Conservation (phyloP, 257 asterid species). For the Forsythia viridissima region DNA sequence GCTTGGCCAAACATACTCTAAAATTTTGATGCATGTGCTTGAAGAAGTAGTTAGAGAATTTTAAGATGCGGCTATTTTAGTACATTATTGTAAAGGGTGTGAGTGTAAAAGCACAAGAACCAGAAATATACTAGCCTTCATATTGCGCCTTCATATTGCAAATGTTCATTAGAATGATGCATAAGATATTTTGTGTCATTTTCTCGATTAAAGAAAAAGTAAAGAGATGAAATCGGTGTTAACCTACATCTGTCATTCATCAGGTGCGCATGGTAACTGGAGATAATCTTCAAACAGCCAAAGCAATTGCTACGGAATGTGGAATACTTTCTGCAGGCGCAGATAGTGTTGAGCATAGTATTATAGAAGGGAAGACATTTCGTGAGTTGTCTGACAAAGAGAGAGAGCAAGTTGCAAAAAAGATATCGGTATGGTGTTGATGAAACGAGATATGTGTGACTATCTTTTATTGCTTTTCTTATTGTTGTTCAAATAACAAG, state of each 20-base stretch:
- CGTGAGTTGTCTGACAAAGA: slow-evolving; percentile 80
- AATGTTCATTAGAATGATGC: not conserved
- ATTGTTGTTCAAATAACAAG: not conserved
- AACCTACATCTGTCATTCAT: slow-evolving; percentile 22
- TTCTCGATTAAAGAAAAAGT: slow-evolving; percentile 6
- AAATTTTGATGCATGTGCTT: not conserved
- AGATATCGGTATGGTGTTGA: slow-evolving; percentile 57
- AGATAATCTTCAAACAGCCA: slow-evolving; percentile 92
- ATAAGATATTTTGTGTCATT: not conserved
- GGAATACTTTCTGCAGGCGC: slow-evolving; percentile 71
- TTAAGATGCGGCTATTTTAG: not conserved
- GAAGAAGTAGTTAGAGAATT: not conserved
- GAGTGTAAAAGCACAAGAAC: slow-evolving; percentile 2
- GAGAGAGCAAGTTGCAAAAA: slow-evolving; percentile 62
- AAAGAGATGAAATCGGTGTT: slow-evolving; percentile 1
- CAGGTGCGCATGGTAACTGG: slow-evolving; percentile 99
- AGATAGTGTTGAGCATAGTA: slow-evolving; percentile 57
- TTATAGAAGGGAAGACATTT: slow-evolving; percentile 83
- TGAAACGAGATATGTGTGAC: not conserved
- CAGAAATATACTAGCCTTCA: slow-evolving; percentile 10
- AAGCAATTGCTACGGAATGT: slow-evolving; percentile 91
- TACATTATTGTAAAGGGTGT: not conserved
- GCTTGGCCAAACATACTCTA: not conserved
- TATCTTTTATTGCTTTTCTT: not conserved
- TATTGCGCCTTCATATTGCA: not conserved